phyloP scores from a whole-genome alignment of 106 monocot genomes.

The Triglochin maritima region DNA sequence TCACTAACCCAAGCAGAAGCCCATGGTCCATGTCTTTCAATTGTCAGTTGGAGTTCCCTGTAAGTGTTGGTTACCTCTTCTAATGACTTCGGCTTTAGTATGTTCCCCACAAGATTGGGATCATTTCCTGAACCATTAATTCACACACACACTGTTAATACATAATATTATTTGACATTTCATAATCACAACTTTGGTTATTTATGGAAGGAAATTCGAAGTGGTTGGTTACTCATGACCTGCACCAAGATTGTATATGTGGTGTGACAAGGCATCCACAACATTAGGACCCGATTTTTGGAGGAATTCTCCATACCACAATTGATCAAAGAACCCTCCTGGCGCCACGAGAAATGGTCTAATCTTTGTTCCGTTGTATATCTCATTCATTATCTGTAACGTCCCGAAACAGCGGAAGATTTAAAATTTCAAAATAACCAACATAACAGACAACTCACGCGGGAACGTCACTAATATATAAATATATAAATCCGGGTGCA shows the following conservation, averaged over 20 bases:
- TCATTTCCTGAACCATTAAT: constrained; percentile 60
- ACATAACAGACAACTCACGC: too few species aligned
- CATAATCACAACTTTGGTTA: background rate
- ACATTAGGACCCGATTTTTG: constrained; percentile 58
- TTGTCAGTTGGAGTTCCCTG: constrained; percentile 43
- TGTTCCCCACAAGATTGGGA: constrained; percentile 37
- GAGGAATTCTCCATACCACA: constrained; percentile 79
- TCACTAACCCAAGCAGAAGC: constrained; percentile 92
- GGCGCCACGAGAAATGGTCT: constrained; percentile 69
- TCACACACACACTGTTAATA: background rate
- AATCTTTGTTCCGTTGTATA: constrained; percentile 32
- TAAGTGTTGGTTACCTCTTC: constrained; percentile 38
- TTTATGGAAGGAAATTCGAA: background rate
- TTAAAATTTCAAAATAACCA: too few species aligned
- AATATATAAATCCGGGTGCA: too few species aligned
- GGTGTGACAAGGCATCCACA: constrained; percentile 69
- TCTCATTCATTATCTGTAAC: constrained; percentile 37
- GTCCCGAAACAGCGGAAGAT: too few species aligned
- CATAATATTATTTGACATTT: background rate
- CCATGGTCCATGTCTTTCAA: constrained; percentile 78
- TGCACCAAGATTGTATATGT: constrained; percentile 85
- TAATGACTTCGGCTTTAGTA: constrained; percentile 52
- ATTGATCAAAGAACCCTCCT: constrained; percentile 77
- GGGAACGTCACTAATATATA: too few species aligned
- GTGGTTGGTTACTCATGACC: constrained; percentile 26